Conservation (phyloP, 2,329 filamentous ascomycete species). For the Fusarium goolgardi region DNA sequence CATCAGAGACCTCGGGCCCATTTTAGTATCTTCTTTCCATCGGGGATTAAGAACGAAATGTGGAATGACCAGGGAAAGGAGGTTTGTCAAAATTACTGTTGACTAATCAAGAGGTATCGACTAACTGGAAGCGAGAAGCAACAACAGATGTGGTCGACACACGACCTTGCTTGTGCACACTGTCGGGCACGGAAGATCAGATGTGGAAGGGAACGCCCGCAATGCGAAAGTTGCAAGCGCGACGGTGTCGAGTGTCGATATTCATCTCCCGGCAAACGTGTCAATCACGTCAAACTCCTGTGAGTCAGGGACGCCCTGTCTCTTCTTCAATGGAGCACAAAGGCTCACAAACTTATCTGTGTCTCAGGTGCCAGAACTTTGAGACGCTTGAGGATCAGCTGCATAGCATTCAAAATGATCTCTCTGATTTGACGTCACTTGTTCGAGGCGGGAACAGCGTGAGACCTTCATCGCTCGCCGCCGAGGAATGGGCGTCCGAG, state of each 20-base stretch:
- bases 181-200: constrained; percentile 46
- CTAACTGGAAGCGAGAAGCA: constrained; percentile 36
- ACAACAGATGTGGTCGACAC: constrained; percentile 47
- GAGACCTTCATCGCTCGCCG: constrained; percentile 17
- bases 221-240: constrained; percentile 47
- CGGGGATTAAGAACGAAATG: constrained; percentile 25
- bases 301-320: constrained; percentile 33
- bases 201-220: constrained; percentile 45
- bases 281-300: constrained; percentile 48
- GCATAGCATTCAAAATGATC: constrained; percentile 45
- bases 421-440: constrained; percentile 45
- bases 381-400: constrained; percentile 46
- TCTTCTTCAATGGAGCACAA: constrained; percentile 10
- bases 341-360: constrained; percentile 31
- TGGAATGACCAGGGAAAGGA: constrained; percentile 45
- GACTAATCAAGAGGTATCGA: background rate
- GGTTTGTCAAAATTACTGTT: constrained; percentile 31
- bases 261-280: constrained; percentile 47
- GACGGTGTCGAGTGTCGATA: constrained; percentile 48
- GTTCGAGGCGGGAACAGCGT: constrained; percentile 36
- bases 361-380: constrained; percentile 47
- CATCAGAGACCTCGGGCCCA: background rate
- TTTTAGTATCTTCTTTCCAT: background rate
- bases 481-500: constrained; percentile 22
- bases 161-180: constrained; percentile 47